Percentiles rank a stretch among this genome's conserved stretches.
Conservation (phyloP, 176 grass and related monocot species). For the Avena eriantha region DNA sequence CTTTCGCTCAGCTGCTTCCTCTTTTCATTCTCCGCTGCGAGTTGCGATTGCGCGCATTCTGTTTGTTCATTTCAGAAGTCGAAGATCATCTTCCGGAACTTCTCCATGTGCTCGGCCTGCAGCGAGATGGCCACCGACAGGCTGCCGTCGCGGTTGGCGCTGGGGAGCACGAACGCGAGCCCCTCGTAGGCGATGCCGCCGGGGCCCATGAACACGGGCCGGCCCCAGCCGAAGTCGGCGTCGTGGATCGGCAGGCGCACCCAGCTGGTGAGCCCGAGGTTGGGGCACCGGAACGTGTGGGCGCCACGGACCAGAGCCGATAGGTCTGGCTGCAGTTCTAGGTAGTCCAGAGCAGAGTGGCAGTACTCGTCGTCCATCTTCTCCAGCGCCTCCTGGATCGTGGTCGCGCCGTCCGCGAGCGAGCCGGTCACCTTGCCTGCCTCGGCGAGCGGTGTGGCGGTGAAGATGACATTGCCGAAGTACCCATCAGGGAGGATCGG, state of each 20-base stretch:
- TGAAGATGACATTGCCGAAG: conserved; percentile 98
- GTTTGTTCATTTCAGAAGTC: conserved; percentile 50
- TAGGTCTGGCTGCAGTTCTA: conserved; percentile 86
- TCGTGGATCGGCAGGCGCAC: conserved; percentile 89
- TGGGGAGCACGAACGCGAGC: conserved; percentile 85
- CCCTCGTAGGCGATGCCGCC: conserved; percentile 93
- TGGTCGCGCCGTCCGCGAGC: conserved; percentile 52
- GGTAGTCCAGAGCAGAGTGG: conserved; percentile 84
- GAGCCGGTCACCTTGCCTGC: conserved; percentile 51
- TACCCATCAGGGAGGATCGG: conserved; percentile 73
- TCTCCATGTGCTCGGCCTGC: conserved; percentile 91
- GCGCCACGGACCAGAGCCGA: conserved; percentile 79
- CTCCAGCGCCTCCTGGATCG: conserved; percentile 68
- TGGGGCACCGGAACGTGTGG: conserved; percentile 91
- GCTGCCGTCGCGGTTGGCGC: conserved; percentile 74
- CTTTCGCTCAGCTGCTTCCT: background rate
- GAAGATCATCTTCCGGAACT: conserved; percentile 81
- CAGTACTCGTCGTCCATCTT: conserved; percentile 81
- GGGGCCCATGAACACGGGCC: conserved; percentile 93
- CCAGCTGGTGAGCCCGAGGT: conserved; percentile 96
- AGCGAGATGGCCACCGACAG: conserved; percentile 91
- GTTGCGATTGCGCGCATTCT: background rate
- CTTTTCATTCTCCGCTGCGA: background rate
- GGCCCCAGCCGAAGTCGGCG: conserved; percentile 90
- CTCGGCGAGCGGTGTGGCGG: conserved; percentile 65